Evolutionary conservation across 306 rosid species (phyloP), one percentile per base, ranked within the genome.

Genomic region (Rosa multiflora): DNA sequence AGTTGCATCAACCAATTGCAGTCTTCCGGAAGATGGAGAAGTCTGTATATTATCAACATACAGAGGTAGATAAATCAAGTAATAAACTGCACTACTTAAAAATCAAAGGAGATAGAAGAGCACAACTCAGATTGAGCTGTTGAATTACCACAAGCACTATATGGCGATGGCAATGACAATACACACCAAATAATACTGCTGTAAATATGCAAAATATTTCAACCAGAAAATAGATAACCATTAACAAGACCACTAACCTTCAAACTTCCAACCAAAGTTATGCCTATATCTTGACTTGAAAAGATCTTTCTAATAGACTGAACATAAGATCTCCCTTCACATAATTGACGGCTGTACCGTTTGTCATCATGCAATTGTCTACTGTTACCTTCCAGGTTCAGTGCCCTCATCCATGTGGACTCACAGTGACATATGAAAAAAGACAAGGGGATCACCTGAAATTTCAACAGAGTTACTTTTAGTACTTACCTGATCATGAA

Each of bases 1-100:
- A 75, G 97, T 92, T 15, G 89, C 90, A 83, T 95, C 99, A 86
- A 88, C 90, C 86, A 95, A 82, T 84, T 86, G 99, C 80, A 95
- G 86, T 86, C 89, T 87, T 82, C 92, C 90, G 52, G 94, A 88
- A 51, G 78, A 68, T 67, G 86, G 88, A 79, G 86, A 86, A 80
- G 88, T 76, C 99, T 94, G 89, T 76, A 80, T 69, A 78, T 63
- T 4, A 78, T 63, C 81, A 83, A 55, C 58, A 80, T 67, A 73
- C 26, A 74, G 51, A 39, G 23, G 21, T 39, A 73, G 49, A 76
- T 61, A 80, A 83, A 59, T 77, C 73, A 62, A 49, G 63, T 15
- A 42, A 32, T 63, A 10, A 63, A 29, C 18, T 62, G 15, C 18
- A 63, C 1, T 63, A 61, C 26, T 40, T 70, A 8, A 32, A 47